Conservation (phyloP, 2,329 filamentous ascomycete species). For the Trichoderma gracile region DNA sequence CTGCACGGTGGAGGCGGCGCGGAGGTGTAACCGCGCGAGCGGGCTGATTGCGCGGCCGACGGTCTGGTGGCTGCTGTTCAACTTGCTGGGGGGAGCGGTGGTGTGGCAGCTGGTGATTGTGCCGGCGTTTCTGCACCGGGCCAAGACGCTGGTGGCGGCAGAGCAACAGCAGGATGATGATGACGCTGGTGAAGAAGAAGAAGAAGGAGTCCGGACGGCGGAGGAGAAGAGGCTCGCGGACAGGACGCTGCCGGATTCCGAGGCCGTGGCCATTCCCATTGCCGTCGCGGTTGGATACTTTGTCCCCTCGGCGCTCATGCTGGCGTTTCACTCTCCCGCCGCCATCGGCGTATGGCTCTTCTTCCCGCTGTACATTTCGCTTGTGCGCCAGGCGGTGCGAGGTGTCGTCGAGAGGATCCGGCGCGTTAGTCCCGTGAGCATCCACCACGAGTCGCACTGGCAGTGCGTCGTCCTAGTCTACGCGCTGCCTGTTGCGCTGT, state of each 20-base stretch:
- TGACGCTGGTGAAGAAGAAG: conserved; percentile 51
- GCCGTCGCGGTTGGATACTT: conserved; percentile 51
- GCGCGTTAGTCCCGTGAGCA: conserved; percentile 34
- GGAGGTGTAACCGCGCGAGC: conserved; percentile 43
- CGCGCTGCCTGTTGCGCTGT: conserved; percentile 47
- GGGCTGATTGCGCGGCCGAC: conserved; percentile 43
- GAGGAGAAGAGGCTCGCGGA: conserved; percentile 9
- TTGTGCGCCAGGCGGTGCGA: conserved; percentile 44
- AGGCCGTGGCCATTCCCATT: conserved; percentile 58
- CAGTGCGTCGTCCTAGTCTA: conserved; percentile 47
- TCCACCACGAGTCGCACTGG: conserved; percentile 48
- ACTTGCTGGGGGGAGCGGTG: conserved; percentile 51
- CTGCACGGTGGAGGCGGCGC: conserved; percentile 51
- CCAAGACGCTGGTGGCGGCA: conserved; percentile 40
- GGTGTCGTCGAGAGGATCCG: conserved; percentile 32
- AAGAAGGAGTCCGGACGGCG: conserved; percentile 37
- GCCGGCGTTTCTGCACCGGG: conserved; percentile 50
- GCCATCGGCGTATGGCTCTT: conserved; percentile 52
- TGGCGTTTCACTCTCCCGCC: conserved; percentile 43
- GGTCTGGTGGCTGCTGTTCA: conserved; percentile 50
- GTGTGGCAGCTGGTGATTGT: conserved; percentile 55
- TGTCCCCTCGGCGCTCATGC: conserved; percentile 49
- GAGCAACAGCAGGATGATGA: conserved; percentile 42
- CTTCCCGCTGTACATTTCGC: conserved; percentile 52
- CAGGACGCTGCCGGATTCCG: conserved; percentile 48